phyloP scores from a whole-genome alignment of 176 grass and related monocot genomes.

The Triticum urartu region DNA sequence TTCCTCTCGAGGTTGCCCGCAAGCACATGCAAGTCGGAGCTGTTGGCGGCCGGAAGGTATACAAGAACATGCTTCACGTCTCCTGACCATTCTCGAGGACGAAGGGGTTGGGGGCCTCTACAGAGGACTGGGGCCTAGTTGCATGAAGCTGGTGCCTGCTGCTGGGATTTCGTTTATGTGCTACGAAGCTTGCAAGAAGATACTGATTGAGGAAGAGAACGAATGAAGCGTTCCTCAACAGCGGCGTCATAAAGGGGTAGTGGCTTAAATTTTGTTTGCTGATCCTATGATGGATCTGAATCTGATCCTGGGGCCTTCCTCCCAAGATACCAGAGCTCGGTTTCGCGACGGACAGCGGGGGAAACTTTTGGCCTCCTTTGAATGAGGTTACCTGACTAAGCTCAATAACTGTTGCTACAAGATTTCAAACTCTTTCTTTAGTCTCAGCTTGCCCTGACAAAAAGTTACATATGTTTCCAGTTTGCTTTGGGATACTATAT shows the following conservation, averaged over 20 bases:
- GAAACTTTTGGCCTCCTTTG: not conserved
- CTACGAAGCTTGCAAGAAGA: conserved; percentile 91
- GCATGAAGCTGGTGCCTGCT: conserved; percentile 81
- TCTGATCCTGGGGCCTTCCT: not conserved
- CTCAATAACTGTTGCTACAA: not conserved
- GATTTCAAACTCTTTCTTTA: not conserved
- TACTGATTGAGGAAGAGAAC: conserved; percentile 64
- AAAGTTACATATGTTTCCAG: not conserved
- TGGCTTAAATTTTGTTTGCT: not conserved
- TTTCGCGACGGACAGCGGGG: not conserved
- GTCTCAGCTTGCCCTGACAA: not conserved
- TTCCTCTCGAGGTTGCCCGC: conserved; percentile 84
- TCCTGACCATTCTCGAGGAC: conserved; percentile 74
- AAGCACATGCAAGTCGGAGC: conserved; percentile 94
- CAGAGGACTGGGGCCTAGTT: conserved; percentile 72
- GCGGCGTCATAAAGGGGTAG: not conserved
- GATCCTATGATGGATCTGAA: not conserved
- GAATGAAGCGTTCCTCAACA: not conserved
- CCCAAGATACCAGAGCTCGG: not conserved
- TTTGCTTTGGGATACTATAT: not conserved
- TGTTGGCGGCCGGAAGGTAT: conserved; percentile 60
- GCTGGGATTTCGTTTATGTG: conserved; percentile 98
- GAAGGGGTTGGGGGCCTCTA: conserved; percentile 87
- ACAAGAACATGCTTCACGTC: conserved; percentile 92
- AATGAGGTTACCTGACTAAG: not conserved